Evolutionary conservation across 345 rosid genomes (phyloP).

Genomic region (Salix arbutifolia): DNA sequence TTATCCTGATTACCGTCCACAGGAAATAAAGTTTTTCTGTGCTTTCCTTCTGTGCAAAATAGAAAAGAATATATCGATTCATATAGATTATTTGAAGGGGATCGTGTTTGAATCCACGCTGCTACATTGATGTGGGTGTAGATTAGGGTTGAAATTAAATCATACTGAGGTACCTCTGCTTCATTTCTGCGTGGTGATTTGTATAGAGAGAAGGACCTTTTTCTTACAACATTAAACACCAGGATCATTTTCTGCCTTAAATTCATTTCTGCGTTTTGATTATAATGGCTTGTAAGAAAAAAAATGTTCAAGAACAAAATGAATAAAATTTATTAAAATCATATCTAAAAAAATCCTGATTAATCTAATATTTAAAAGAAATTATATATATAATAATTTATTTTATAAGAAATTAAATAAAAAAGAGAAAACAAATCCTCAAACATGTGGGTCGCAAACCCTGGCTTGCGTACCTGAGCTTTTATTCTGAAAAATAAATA

Average conservation of each 20-base stretch:
- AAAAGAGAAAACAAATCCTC: too few species aligned
- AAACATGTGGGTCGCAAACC: too few species aligned
- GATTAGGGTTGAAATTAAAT: background rate
- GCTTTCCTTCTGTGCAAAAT: background rate
- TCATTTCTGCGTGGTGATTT: background rate
- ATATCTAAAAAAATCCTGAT: too few species aligned
- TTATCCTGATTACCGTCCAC: constrained; percentile 58
- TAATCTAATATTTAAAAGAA: too few species aligned
- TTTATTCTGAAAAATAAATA: too few species aligned
- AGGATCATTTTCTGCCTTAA: background rate
- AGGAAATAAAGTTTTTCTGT: constrained; percentile 38
- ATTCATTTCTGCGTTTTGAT: too few species aligned
- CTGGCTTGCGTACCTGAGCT: too few species aligned
- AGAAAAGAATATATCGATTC: background rate
- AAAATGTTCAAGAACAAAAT: too few species aligned
- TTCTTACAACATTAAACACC: background rate
- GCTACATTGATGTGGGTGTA: background rate
- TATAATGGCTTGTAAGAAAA: too few species aligned
- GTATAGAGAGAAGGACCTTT: background rate
- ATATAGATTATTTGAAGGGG: background rate
- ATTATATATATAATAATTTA: too few species aligned
- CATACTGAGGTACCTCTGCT: background rate
- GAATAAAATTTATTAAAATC: too few species aligned
- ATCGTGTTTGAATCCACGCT: background rate
- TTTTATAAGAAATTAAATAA: too few species aligned